Evolutionary conservation across 495 filamentous ascomycete species (phyloP).

Genomic region (Aspergillus carlsbadensis): DNA sequence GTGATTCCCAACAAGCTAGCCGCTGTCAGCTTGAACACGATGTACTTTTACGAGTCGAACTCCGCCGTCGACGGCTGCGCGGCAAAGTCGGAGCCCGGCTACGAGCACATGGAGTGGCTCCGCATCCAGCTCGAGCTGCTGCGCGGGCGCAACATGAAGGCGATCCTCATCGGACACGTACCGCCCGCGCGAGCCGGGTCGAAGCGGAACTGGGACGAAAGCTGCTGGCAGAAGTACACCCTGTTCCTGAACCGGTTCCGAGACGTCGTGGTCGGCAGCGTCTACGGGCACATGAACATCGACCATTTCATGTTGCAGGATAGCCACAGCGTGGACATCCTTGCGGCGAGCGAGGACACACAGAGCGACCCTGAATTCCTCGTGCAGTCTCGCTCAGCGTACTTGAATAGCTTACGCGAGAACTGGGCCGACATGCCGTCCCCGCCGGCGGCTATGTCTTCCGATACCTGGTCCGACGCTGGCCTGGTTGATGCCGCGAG

Average conservation of each 20-base stretch:
- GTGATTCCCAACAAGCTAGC: conserved; percentile 84
- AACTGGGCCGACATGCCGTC: conserved; percentile 74
- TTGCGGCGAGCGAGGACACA: conserved; percentile 15
- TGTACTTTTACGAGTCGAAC: conserved; percentile 95
- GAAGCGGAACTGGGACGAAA: conserved; percentile 88
- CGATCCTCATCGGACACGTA: conserved; percentile 91
- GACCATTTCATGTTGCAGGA: conserved; percentile 97
- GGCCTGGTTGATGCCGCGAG: conserved; percentile 4
- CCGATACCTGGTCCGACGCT: conserved; percentile 13
- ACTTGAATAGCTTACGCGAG: conserved; percentile 75
- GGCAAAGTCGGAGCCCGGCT: conserved; percentile 75
- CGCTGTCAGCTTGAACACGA: conserved; percentile 92
- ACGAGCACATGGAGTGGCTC: conserved; percentile 95
- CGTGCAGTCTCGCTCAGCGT: conserved; percentile 65
- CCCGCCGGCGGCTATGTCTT: conserved; percentile 36
- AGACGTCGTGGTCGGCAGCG: conserved; percentile 74
- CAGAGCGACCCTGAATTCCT: conserved; percentile 40
- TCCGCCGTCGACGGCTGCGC: conserved; percentile 88
- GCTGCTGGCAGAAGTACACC: conserved; percentile 98
- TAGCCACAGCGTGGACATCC: conserved; percentile 66
- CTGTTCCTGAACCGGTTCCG: conserved; percentile 87
- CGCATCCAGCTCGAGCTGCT: conserved; percentile 85
- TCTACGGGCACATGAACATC: conserved; percentile 98
- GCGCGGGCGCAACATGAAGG: conserved; percentile 84
- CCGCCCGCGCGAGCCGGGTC: conserved; percentile 80